These are phyloP conservation scores for Wickerhamiella parazyma DNA, from an alignment of 805 yeast genomes.

Conservation along the genomic window DNA sequence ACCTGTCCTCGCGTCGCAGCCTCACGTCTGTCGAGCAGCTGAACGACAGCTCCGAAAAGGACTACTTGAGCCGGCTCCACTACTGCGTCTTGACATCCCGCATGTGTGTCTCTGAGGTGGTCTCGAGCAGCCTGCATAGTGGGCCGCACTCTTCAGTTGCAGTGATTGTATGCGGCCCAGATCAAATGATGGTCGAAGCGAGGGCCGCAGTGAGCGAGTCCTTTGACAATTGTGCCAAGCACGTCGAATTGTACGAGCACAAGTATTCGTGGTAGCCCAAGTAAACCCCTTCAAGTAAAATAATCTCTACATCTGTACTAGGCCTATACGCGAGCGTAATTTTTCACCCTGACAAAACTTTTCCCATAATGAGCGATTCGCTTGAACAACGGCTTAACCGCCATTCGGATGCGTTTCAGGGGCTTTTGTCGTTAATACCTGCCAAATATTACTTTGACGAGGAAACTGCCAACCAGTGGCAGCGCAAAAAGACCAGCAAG, in stretches of 20 bases:
- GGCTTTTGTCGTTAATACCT: constrained; percentile 78
- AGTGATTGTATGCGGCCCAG: constrained; percentile 17
- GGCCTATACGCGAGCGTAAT: too few relatives aligned
- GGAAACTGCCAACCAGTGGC: constrained; percentile 83
- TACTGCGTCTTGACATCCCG: constrained; percentile 6
- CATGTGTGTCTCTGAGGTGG: constrained; percentile 4
- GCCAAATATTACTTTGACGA: constrained; percentile 91
- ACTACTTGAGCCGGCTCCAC: not conserved
- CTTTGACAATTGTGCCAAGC: constrained; percentile 8
- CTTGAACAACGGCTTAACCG: constrained; percentile 24
- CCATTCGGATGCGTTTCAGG: constrained; percentile 51
- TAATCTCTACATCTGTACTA: not conserved
- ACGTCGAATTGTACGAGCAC: constrained; percentile 15
- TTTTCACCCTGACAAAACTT: constrained; percentile 5
- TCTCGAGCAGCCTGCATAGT: constrained; percentile 1
- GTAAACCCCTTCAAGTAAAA: not conserved
- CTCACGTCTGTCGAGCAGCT: constrained; percentile 1
- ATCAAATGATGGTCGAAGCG: constrained; percentile 12
- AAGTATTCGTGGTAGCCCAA: constrained; percentile 15
- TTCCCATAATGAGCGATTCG: constrained; percentile 20
- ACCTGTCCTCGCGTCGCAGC: not conserved
- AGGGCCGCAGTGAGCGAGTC: constrained; percentile 13
- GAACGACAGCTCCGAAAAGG: not conserved
- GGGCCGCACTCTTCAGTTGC: constrained; percentile 6
- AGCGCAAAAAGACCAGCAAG: constrained; percentile 53